Evolutionary conservation across 176 grass and related monocot genomes (phyloP), one percentile per base, ranked within the genome.

Genomic region (Eragrostis nindensis): DNA sequence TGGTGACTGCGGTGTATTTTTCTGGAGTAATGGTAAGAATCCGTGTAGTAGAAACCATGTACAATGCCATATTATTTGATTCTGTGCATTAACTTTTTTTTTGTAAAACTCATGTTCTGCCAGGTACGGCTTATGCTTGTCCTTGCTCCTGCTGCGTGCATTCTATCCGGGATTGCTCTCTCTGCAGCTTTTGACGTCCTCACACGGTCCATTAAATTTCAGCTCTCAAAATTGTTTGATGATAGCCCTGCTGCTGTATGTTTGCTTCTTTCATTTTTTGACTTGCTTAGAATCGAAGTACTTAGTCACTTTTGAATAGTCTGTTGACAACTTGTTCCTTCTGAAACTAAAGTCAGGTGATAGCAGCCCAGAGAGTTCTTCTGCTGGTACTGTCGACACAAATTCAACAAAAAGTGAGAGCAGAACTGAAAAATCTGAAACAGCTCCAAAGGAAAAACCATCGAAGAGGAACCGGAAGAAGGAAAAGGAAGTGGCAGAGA

Each of bases 111-210:
- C 8, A 68, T 80, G 25, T 7, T 83, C 69, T 86, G 47, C 62
- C 78, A 99, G 97, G 97, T 99, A 26, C 88, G 97, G 39, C 97
- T 99, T 92, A 99, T 99, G 97, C 97, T 99, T 89, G 97, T 99
- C 62, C 84, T 99, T 78, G 97, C 97, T 74, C 97, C 97, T 85
- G 97, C 97, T 82, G 97, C 93, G 4, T 99, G 97, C 79, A 96
- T 99, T 84, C 84, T 92, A 84, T 99, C 97, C 38, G 97, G 97
- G 69, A 96, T 99, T 83, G 97, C 93, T 76, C 87, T 99, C 48
- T 99, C 97, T 49, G 91, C 88, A 87, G 93, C 77, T 83, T 99
- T 94, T 47, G 60, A 81, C 75, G 91, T 93, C 71, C 90, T 99
- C 68, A 96, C 97, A 77, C 72, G 89, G 73, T 99, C 97, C 40